Evolutionary conservation across 2,329 filamentous ascomycete species (phyloP), one percentile per base, ranked within the genome.

Genomic region (Aureobasidium sp.): DNA sequence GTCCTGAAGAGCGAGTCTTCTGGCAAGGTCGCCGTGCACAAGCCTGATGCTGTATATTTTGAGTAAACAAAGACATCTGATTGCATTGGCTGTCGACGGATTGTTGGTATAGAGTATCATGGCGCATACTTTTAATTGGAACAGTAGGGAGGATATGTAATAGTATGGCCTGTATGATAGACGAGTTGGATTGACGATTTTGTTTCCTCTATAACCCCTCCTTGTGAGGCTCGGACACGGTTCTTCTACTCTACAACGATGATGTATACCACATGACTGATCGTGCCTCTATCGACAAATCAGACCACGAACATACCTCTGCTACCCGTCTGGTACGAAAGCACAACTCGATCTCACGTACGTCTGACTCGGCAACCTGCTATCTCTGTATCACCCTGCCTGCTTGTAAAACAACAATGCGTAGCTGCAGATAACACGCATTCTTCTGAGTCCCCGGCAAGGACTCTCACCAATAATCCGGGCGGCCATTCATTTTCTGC

Each of bases 21-120:
- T 41, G 75, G 74, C 12, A 77, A 77, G 69, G 71, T 75, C 32
- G 74, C 71, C 36, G 75, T 78, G 55, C 76, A 78, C 59, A 78
- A 78, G 69, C 73, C 76, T 3, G 74, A 78, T 24, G 73, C 71
- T 36, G 74, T 76, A 57, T 77, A 74, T 63, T 78, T 64, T 13
- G 29, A 51, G 5, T 51, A 29, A 29, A 24, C 9, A 6, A 15
- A 37, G 12, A 37, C 3, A 3, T 15, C 34, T 37, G 5, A 13
- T 37, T 37, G 34, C 34, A 13, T 15, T 34, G 13, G 34, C 12
- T 37, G 13, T 37, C 6, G 12, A 37, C 2, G 34, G 5, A 2
- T 6, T 36, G 34, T 4, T 36, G 34, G 12, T 15, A 13, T 15
- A 36, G 34, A 15, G 34, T 15, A 36, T 15, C 34, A 3, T 36